A percentile compares a stretch with the other conserved stretches of the same genome.
phyloP scores from a whole-genome alignment of 257 asterid species.

The Solanum pennellii region DNA sequence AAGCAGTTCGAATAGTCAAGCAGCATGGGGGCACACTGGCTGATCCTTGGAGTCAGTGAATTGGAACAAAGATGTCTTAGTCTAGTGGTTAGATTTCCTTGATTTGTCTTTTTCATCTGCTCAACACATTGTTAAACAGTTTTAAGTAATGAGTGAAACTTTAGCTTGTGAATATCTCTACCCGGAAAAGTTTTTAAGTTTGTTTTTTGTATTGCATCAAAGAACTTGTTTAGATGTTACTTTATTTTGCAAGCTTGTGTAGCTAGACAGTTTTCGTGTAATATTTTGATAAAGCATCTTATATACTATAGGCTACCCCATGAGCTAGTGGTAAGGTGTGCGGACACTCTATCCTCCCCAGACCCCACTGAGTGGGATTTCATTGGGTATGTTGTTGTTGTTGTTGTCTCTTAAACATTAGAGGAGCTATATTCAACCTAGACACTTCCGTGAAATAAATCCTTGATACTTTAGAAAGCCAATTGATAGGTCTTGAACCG shows the following conservation, averaged over 20 bases:
- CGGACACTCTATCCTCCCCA: too few species aligned
- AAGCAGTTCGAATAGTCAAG: slow-evolving; percentile 59
- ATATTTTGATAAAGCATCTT: background rate
- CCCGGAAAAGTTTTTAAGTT: background rate
- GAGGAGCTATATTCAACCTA: background rate
- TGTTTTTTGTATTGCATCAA: background rate
- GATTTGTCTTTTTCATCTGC: background rate
- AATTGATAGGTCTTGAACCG: slow-evolving; percentile 28
- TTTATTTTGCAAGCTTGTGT: background rate
- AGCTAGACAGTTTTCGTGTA: background rate
- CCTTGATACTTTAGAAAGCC: background rate
- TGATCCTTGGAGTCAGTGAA: slow-evolving; percentile 10
- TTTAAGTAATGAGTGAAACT: background rate
- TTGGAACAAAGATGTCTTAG: background rate
- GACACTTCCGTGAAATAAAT: background rate
- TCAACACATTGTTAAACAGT: background rate
- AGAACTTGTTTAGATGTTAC: background rate
- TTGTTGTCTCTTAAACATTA: background rate
- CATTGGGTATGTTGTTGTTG: too few species aligned
- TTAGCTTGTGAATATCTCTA: background rate
- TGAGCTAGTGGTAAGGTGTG: too few species aligned
- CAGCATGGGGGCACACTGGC: slow-evolving; percentile 60
- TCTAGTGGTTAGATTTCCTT: background rate
- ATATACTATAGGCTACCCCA: background rate
- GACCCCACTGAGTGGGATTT: too few species aligned